These are phyloP conservation scores for Hypoxylon sp. DNA, from an alignment of 2,329 filamentous ascomycete species.

Conservation along the genomic window DNA sequence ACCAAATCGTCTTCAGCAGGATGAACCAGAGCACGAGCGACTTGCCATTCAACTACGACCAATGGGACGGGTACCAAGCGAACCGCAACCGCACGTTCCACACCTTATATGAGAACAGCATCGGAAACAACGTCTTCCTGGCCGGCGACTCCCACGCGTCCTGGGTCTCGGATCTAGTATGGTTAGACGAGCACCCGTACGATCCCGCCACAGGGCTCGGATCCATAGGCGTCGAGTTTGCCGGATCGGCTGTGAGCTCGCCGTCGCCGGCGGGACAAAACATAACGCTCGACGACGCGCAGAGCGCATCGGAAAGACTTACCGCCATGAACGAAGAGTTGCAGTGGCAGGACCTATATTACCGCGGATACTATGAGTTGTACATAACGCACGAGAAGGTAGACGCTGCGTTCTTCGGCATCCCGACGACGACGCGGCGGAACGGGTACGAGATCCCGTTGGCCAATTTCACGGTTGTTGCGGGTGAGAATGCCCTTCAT, in stretches of 20 bases:
- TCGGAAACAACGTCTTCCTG: slow-evolving; percentile 71
- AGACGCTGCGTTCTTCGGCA: slow-evolving; percentile 62
- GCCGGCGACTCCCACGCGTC: slow-evolving; percentile 68
- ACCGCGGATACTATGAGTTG: slow-evolving; percentile 71
- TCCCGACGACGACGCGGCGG: slow-evolving; percentile 59
- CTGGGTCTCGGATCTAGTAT: slow-evolving; percentile 62
- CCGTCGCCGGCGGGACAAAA: slow-evolving; percentile 66
- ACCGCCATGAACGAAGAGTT: slow-evolving; percentile 62
- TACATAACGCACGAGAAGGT: slow-evolving; percentile 61
- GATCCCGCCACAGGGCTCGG: slow-evolving; percentile 55
- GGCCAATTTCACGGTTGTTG: slow-evolving; percentile 69
- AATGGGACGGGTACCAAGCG: slow-evolving; percentile 55
- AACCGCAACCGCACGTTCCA: slow-evolving; percentile 71
- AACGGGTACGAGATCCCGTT: slow-evolving; percentile 66
- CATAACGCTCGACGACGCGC: slow-evolving; percentile 58
- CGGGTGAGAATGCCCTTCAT: slow-evolving; percentile 61
- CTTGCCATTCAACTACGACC: slow-evolving; percentile 61
- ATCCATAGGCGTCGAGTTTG: slow-evolving; percentile 61
- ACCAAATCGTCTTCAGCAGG: slow-evolving; percentile 69
- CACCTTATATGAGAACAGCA: slow-evolving; percentile 66
- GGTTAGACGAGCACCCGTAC: slow-evolving; percentile 56
- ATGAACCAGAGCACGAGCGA: slow-evolving; percentile 47
- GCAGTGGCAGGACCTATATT: slow-evolving; percentile 71
- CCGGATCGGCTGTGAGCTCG: slow-evolving; percentile 65
- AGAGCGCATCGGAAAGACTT: slow-evolving; percentile 54